Evolutionary conservation across 1,284 basidiomycete genomes (phyloP).

Genomic region (Irpex sp.): DNA sequence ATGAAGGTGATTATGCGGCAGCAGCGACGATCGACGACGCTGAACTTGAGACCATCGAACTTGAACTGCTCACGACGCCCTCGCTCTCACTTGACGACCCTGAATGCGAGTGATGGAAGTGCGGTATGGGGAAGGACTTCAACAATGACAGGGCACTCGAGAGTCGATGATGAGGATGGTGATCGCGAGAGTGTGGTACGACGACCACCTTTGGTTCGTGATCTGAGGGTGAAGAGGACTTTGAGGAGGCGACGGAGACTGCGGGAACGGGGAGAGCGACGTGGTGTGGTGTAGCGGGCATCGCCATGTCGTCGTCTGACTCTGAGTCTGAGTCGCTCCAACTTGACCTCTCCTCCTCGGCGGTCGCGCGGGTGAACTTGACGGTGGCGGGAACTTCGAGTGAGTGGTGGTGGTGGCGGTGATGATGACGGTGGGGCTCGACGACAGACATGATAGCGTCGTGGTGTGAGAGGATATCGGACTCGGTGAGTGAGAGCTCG

Average conservation of each 20-base stretch:
- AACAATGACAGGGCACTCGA: constrained; percentile 25
- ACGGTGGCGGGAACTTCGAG: constrained; percentile 7
- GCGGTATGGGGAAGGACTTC: constrained; percentile 28
- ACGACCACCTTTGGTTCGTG: not conserved
- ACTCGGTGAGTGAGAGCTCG: constrained; percentile 59
- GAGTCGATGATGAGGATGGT: constrained; percentile 9
- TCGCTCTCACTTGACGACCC: not conserved
- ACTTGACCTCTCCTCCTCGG: constrained; percentile 7
- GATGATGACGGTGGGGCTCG: constrained; percentile 18
- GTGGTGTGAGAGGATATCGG: constrained; percentile 61
- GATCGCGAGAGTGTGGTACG: not conserved
- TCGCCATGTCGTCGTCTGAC: constrained; percentile 7
- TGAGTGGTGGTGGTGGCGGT: constrained; percentile 18
- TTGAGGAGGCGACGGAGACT: not conserved
- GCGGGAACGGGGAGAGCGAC: not conserved
- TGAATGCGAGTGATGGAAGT: constrained; percentile 17
- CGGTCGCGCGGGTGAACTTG: constrained; percentile 1
- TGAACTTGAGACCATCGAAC: not conserved
- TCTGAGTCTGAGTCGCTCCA: constrained; percentile 10
- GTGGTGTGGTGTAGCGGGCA: constrained; percentile 2
- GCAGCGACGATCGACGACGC: too few relatives aligned
- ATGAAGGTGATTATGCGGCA: too few relatives aligned
- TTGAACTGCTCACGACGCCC: not conserved
- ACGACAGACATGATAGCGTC: constrained; percentile 44
- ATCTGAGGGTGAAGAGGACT: not conserved